Evolutionary conservation across 306 rosid genomes (phyloP).

Genomic region (Gynostemma pentaphyllum): DNA sequence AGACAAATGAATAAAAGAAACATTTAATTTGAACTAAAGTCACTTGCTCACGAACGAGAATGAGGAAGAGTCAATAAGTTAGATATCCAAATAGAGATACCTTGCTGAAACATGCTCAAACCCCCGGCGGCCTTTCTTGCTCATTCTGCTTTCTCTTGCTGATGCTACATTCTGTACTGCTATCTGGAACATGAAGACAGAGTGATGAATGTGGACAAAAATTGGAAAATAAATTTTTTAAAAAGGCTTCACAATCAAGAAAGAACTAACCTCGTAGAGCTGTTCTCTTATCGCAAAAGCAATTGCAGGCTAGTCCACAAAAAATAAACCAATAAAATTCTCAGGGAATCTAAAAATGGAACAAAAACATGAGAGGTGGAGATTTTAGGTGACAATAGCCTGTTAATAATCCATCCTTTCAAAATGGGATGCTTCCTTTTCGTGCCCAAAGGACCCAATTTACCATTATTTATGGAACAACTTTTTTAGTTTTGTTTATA

Average conservation of each 20-base stretch:
- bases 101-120: slow-evolving; percentile 56
- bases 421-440: not conserved
- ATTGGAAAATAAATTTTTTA: not conserved
- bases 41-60: not conserved
- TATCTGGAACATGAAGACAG: slow-evolving; percentile 32
- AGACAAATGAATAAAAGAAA: not conserved
- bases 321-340: not conserved
- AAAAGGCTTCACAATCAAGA: slow-evolving; percentile 6
- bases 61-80: not conserved
- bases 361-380: not conserved
- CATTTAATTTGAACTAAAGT: not conserved
- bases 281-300: slow-evolving; percentile 83
- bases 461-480: not conserved
- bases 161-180: slow-evolving; percentile 83
- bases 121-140: slow-evolving; percentile 83
- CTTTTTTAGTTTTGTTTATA: not conserved
- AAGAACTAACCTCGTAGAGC: slow-evolving; percentile 58
- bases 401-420: not conserved
- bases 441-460: not conserved
- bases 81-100: slow-evolving; percentile 19
- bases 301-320: slow-evolving; percentile 72
- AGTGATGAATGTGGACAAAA: not conserved
- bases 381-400: not conserved
- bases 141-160: slow-evolving; percentile 82
- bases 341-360: not conserved